These are phyloP conservation scores for Sonneratia caseolaris DNA, from an alignment of 345 rosid genomes.

Conservation along the genomic window DNA sequence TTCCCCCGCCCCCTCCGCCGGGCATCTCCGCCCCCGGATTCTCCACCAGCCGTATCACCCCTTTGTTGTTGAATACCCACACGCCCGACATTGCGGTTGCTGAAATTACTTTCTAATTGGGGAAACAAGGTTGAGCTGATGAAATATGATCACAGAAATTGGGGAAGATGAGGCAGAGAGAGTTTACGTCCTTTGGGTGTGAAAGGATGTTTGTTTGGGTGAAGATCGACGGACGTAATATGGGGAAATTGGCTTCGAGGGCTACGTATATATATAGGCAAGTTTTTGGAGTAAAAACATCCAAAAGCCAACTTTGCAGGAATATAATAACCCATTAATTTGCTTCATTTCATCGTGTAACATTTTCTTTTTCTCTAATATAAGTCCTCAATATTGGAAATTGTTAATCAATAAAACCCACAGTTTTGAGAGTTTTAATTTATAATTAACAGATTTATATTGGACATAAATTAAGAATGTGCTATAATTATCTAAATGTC, in stretches of 20 bases:
- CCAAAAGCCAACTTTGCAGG: not conserved
- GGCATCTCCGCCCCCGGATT: constrained; percentile 39
- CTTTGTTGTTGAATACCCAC: constrained; percentile 62
- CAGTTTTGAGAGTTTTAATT: too few relatives aligned
- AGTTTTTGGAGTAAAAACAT: not conserved
- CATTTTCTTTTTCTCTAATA: too few relatives aligned
- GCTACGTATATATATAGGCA: not conserved
- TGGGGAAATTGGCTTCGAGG: not conserved
- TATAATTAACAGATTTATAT: too few relatives aligned
- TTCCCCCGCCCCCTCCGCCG: constrained; percentile 16
- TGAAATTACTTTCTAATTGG: not conserved
- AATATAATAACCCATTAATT: not conserved
- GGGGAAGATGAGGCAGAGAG: not conserved
- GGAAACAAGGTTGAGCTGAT: too few relatives aligned
- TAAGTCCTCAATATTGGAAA: too few relatives aligned
- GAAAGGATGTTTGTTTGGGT: not conserved
- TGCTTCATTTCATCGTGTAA: too few relatives aligned
- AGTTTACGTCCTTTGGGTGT: not conserved
- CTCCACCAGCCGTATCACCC: constrained; percentile 52
- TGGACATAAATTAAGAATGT: too few relatives aligned
- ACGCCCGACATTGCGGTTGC: constrained; percentile 52
- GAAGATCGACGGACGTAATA: not conserved
- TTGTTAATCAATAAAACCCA: too few relatives aligned
- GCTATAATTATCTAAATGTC: too few relatives aligned
- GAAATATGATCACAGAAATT: too few relatives aligned